phyloP scores from a whole-genome alignment of 495 filamentous ascomycete genomes.

The Chaetomium tenue region DNA sequence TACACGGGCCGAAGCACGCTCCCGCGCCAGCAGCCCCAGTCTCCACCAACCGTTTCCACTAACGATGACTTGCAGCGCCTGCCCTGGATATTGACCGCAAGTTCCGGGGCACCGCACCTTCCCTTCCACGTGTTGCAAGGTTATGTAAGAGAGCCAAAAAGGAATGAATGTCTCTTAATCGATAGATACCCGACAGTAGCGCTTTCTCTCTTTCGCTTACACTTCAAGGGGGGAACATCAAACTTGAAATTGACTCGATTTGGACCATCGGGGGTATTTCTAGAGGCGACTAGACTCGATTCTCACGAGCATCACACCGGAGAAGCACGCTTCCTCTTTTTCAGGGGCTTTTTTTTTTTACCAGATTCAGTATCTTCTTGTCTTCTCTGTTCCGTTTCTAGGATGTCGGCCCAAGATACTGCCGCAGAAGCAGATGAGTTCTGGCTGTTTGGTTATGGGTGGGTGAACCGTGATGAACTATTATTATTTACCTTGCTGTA shows the following conservation, averaged over 20 bases:
- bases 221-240: slow-evolving; percentile 20
- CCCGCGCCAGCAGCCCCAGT: neutral
- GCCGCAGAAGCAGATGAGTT: slow-evolving; percentile 54
- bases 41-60: slow-evolving; percentile 11
- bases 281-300: neutral
- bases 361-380: neutral
- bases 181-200: neutral
- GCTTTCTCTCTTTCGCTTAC: slow-evolving; percentile 18
- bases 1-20: slow-evolving; percentile 20
- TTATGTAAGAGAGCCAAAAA: slow-evolving; percentile 5
- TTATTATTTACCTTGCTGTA: neutral
- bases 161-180: neutral
- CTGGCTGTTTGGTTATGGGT: slow-evolving; percentile 95
- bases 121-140: slow-evolving; percentile 10
- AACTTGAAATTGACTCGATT: slow-evolving; percentile 7
- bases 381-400: neutral
- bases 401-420: slow-evolving; percentile 28
- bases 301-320: neutral
- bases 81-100: slow-evolving; percentile 1
- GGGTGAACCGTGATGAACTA: slow-evolving; percentile 29
- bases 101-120: neutral
- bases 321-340: neutral
- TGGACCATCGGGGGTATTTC: slow-evolving; percentile 8
- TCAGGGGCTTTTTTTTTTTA: slow-evolving; percentile 8
- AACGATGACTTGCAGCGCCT: slow-evolving; percentile 18